Percentiles rank a stretch among this genome's conserved stretches.
These are phyloP conservation scores for Leccinum sublutescens DNA, from an alignment of 768 basidiomycete genomes.

Conservation along the genomic window DNA sequence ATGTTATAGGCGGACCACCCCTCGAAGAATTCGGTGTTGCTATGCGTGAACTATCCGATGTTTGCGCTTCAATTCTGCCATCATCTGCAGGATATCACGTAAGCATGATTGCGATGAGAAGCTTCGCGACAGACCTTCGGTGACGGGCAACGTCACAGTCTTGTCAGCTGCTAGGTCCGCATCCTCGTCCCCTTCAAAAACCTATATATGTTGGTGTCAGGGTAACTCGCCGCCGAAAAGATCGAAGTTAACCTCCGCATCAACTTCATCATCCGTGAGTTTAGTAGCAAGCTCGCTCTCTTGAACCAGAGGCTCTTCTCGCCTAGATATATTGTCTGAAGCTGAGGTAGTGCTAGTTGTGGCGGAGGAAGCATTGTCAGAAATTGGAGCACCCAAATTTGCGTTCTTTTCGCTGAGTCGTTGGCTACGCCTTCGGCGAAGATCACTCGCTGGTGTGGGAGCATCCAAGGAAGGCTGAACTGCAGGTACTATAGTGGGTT, in stretches of 20 bases:
- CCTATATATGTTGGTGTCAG: conserved; percentile 36
- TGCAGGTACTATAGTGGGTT: conserved; percentile 27
- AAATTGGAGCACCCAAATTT: conserved; percentile 12
- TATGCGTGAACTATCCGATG: conserved; percentile 93
- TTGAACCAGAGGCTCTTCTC: conserved; percentile 53
- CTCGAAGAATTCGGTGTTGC: conserved; percentile 74
- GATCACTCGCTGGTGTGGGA: conserved; percentile 37
- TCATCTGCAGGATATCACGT: conserved; percentile 58
- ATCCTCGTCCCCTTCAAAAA: conserved; percentile 87
- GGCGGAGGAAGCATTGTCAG: conserved; percentile 14
- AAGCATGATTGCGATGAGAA: conserved; percentile 1
- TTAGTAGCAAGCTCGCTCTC: conserved; percentile 70
- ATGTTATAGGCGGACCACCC: conserved; percentile 37
- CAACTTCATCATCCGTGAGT: conserved; percentile 83
- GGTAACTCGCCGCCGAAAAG: not conserved
- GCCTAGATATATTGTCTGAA: conserved; percentile 25
- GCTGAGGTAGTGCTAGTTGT: conserved; percentile 28
- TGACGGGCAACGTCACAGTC: conserved; percentile 81
- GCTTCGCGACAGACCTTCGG: conserved; percentile 55
- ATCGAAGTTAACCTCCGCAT: conserved; percentile 55
- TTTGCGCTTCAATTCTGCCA: conserved; percentile 92
- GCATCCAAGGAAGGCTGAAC: conserved; percentile 32
- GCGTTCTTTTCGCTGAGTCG: conserved; percentile 73
- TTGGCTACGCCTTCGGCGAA: conserved; percentile 75
- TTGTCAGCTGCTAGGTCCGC: conserved; percentile 73